Conservation (phyloP, 257 asterid genomes). For the Nicotiana paniculata region DNA sequence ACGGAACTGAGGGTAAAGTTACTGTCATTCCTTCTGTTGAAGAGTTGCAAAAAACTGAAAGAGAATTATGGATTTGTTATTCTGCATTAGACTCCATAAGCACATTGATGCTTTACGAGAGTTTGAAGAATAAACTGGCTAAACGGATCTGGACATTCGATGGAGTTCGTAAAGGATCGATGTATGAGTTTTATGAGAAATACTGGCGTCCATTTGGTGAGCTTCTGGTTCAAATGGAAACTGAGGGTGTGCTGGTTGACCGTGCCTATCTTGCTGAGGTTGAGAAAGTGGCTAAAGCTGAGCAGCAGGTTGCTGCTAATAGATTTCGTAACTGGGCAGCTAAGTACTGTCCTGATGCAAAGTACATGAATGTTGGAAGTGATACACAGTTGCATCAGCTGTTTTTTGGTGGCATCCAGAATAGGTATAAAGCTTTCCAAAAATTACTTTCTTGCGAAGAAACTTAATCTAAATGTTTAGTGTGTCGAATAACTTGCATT, state of each 20-base stretch:
- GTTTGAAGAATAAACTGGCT: constrained; percentile 64
- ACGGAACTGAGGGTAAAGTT: constrained; percentile 86
- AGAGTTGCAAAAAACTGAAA: constrained; percentile 74
- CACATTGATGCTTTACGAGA: constrained; percentile 80
- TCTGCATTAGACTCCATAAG: constrained; percentile 90
- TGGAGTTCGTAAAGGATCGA: constrained; percentile 61
- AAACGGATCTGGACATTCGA: constrained; percentile 60
- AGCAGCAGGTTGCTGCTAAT: constrained; percentile 78
- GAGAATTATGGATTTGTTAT: constrained; percentile 76
- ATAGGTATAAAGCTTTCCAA: constrained; percentile 41
- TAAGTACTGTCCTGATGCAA: constrained; percentile 73
- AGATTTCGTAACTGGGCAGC: constrained; percentile 95
- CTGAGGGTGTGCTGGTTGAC: constrained; percentile 91
- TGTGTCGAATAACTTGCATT: not conserved
- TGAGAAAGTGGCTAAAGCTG: constrained; percentile 78
- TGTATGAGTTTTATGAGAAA: constrained; percentile 62
- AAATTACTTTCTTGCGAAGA: not conserved
- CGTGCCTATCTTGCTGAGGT: constrained; percentile 84
- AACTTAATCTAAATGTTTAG: not conserved
- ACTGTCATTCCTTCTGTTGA: constrained; percentile 71
- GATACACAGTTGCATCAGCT: constrained; percentile 86
- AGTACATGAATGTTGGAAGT: constrained; percentile 91
- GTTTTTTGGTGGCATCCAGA: constrained; percentile 84
- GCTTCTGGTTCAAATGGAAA: constrained; percentile 86
- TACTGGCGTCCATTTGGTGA: constrained; percentile 95